Evolutionary conservation across 257 asterid genomes (phyloP).

Genomic region (Catharanthus roseus): DNA sequence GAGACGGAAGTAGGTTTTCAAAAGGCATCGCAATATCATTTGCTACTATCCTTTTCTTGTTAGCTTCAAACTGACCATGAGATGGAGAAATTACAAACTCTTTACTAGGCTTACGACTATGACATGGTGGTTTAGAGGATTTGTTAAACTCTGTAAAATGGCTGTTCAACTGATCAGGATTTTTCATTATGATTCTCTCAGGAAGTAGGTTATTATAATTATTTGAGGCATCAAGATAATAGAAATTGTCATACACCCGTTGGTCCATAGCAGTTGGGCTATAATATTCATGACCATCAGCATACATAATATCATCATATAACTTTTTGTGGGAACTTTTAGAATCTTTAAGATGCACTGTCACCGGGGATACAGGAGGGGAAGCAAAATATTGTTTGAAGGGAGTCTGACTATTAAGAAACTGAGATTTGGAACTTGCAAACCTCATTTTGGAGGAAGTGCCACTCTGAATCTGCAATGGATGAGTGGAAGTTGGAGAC

Average conservation of each 20-base stretch:
- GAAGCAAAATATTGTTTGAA: slow-evolving; percentile 30
- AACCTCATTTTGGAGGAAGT: slow-evolving; percentile 25
- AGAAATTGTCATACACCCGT: slow-evolving; percentile 25
- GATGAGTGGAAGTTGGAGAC: slow-evolving; percentile 33
- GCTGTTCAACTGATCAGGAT: slow-evolving; percentile 24
- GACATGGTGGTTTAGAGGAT: slow-evolving; percentile 24
- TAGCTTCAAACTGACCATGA: slow-evolving; percentile 25
- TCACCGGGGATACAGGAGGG: slow-evolving; percentile 32
- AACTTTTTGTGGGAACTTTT: slow-evolving; percentile 25
- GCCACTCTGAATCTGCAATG: slow-evolving; percentile 32
- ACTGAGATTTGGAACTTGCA: slow-evolving; percentile 25
- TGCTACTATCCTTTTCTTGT: slow-evolving; percentile 22
- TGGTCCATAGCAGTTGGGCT: slow-evolving; percentile 25
- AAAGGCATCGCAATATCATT: slow-evolving; percentile 24
- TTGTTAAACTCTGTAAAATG: slow-evolving; percentile 19
- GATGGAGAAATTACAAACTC: slow-evolving; percentile 33
- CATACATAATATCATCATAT: slow-evolving; percentile 25
- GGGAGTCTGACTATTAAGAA: slow-evolving; percentile 24
- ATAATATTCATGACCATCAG: slow-evolving; percentile 23
- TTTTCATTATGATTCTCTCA: slow-evolving; percentile 21
- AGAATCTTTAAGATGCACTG: slow-evolving; percentile 29
- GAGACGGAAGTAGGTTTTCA: slow-evolving; percentile 28
- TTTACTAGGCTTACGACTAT: slow-evolving; percentile 21
- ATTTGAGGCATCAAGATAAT: slow-evolving; percentile 30
- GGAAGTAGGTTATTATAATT: slow-evolving; percentile 28